These are phyloP conservation scores for Obba rivulosa DNA, from an alignment of 768 basidiomycete species.

Conservation along the genomic window DNA sequence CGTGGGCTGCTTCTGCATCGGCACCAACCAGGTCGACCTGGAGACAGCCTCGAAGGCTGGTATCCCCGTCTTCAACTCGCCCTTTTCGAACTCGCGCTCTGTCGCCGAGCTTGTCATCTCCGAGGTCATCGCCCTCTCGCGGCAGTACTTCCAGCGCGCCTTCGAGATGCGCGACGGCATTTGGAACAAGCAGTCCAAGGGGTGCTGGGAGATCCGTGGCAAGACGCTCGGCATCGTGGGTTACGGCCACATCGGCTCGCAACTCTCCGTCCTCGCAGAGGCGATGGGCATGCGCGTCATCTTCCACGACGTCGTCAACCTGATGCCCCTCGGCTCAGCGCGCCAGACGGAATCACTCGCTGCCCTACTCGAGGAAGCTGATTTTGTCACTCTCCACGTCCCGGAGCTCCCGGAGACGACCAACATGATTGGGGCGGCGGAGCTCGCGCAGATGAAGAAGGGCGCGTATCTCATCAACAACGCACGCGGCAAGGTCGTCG, in stretches of 20 bases:
- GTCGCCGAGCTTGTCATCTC: slow-evolving; percentile 97
- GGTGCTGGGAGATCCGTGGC: slow-evolving; percentile 96
- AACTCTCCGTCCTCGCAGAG: slow-evolving; percentile 95
- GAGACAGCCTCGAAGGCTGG: slow-evolving; percentile 76
- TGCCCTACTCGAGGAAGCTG: slow-evolving; percentile 69
- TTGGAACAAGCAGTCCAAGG: slow-evolving; percentile 99
- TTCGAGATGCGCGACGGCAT: slow-evolving; percentile 83
- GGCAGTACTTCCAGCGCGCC: slow-evolving; percentile 87
- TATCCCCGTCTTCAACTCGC: slow-evolving; percentile 98
- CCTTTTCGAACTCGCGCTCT: slow-evolving; percentile 97
- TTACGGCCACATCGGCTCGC: slow-evolving; percentile 97
- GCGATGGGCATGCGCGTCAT: slow-evolving; percentile 93
- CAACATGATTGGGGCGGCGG: slow-evolving; percentile 78
- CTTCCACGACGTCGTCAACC: slow-evolving; percentile 91
- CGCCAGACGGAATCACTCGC: slow-evolving; percentile 80
- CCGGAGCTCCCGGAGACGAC: slow-evolving; percentile 95
- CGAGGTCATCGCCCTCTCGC: slow-evolving; percentile 90
- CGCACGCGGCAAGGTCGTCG: slow-evolving; percentile 91
- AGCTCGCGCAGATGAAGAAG: slow-evolving; percentile 89
- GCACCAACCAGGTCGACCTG: slow-evolving; percentile 97
- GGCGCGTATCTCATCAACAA: slow-evolving; percentile 98
- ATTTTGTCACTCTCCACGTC: slow-evolving; percentile 95
- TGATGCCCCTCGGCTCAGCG: slow-evolving; percentile 96
- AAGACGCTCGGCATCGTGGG: slow-evolving; percentile 98
- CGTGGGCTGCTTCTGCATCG: slow-evolving; percentile 99